These are phyloP conservation scores for Myotisia sp. DNA, from an alignment of 2,329 filamentous ascomycete species.

Conservation along the genomic window DNA sequence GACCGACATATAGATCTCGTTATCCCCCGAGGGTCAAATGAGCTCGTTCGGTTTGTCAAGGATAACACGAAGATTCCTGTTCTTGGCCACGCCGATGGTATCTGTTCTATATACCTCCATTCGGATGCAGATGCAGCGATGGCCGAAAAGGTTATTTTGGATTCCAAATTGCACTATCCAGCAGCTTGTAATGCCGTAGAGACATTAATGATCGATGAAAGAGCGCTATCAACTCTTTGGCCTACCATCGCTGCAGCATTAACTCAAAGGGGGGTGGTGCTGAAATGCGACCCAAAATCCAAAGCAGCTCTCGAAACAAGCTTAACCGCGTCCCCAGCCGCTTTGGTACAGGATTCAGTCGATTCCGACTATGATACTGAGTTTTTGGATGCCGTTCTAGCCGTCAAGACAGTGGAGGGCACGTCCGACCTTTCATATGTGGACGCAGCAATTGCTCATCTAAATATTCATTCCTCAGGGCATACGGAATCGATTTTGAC, in stretches of 20 bases:
- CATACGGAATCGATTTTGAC: slow-evolving; percentile 92
- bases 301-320: slow-evolving; percentile 46
- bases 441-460: slow-evolving; percentile 65
- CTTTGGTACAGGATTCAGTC: slow-evolving; percentile 48
- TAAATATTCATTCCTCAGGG: slow-evolving; percentile 82
- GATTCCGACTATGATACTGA: slow-evolving; percentile 73
- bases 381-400: slow-evolving; percentile 70
- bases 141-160: slow-evolving; percentile 63
- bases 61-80: slow-evolving; percentile 85
- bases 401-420: slow-evolving; percentile 59
- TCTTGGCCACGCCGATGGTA: slow-evolving; percentile 85
- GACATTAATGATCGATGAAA: slow-evolving; percentile 70
- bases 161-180: slow-evolving; percentile 88
- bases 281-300: slow-evolving; percentile 62
- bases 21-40: slow-evolving; percentile 81
- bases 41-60: slow-evolving; percentile 82
- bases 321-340: slow-evolving; percentile 30
- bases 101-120: slow-evolving; percentile 78
- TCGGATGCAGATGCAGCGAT: slow-evolving; percentile 57
- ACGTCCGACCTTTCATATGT: slow-evolving; percentile 29
- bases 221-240: slow-evolving; percentile 52
- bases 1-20: slow-evolving; percentile 87
- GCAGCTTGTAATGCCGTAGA: slow-evolving; percentile 94
- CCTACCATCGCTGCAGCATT: slow-evolving; percentile 61
- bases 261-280: slow-evolving; percentile 58